Base-by-base conservation (phyloP, 441 rosid genomes). In the Croton laevigatus region DNA sequence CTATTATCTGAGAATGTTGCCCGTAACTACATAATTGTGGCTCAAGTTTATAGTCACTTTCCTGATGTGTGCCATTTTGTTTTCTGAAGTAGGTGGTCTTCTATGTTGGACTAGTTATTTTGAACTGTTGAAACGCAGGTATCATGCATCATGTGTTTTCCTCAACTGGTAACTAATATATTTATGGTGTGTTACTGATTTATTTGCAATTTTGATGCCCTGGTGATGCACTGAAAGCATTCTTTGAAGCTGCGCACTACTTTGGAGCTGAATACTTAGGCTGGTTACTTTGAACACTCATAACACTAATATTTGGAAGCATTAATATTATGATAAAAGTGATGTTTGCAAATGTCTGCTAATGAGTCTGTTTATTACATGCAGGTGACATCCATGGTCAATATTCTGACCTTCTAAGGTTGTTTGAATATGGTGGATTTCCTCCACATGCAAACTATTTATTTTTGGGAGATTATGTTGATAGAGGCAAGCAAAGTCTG, bases 361-460 rank as follows among this genome's bases (percentile, higher is more conserved):
- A 65, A 62, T 73, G 49, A n/a, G 37, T 49, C 27, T 73, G 67
- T 76, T 73, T 71, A 64, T 71, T 76, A 51, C 59, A 62, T 77
- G 73, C 85, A 89, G 97, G 96, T 77, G 96, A 91, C 75, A 91
- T 90, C 69, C 97, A 91, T 61, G 97, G 97, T 61, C 97, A 89
- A 73, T 91, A 91, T 82, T 87, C 94, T 44, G 96, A 91, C 78
- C 89, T 91, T n/a, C 75, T 91, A 71, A 83, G 97, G 83, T 94
- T 91, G 71, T 91, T 91, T 71, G 97, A 91, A 75, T 88, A 89
- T 53, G 97, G 96, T 61, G 92, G 96, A 52, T 81, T 89, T 70
- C 97, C 97, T 75, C 97, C 96, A 20, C 60, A 70, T 66, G 86
- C 91, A 60, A 91, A 86, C 79, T 91, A 91, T 82, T 82, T 91